These are phyloP conservation scores for Microbotryum lychnidis-dioicae DNA, from an alignment of 1,284 basidiomycete genomes.

Conservation along the genomic window DNA sequence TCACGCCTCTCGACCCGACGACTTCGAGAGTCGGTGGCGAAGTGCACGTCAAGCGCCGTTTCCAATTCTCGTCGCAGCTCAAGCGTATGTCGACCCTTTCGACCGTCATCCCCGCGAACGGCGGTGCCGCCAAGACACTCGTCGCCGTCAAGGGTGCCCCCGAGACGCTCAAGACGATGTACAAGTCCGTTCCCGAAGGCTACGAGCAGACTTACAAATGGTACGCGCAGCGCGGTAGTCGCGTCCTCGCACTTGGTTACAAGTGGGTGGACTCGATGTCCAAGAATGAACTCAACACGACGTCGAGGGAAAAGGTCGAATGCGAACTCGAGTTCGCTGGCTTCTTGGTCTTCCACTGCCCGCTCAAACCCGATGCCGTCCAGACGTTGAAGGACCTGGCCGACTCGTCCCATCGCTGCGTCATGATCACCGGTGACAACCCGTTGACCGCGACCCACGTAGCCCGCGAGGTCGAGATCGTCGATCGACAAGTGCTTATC, in stretches of 20 bases:
- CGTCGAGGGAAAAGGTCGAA: slow-evolving; percentile 70
- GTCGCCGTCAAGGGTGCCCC: slow-evolving; percentile 85
- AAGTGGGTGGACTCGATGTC: slow-evolving; percentile 67
- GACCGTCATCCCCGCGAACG: slow-evolving; percentile 41
- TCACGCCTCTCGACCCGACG: slow-evolving; percentile 48
- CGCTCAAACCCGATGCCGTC: slow-evolving; percentile 85
- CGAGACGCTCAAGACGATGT: slow-evolving; percentile 84
- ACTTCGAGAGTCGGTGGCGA: slow-evolving; percentile 37
- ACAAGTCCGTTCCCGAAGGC: slow-evolving; percentile 57
- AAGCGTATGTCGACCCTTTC: slow-evolving; percentile 93
- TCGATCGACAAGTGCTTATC: slow-evolving; percentile 84
- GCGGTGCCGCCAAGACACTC: slow-evolving; percentile 24
- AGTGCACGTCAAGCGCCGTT: slow-evolving; percentile 72
- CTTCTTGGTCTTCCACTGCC: slow-evolving; percentile 94
- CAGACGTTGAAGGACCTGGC: slow-evolving; percentile 81
- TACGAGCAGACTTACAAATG: slow-evolving; percentile 91
- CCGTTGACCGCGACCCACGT: slow-evolving; percentile 90
- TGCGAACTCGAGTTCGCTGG: slow-evolving; percentile 69
- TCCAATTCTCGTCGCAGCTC: slow-evolving; percentile 90
- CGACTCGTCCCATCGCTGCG: slow-evolving; percentile 86
- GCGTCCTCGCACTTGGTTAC: slow-evolving; percentile 78
- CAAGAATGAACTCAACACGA: slow-evolving; percentile 69
- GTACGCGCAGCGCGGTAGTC: slow-evolving; percentile 80
- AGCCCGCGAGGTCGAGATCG: slow-evolving; percentile 86
- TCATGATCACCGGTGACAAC: slow-evolving; percentile 98